phyloP scores from a whole-genome alignment of 345 rosid genomes.

The Hibiscus mutabilis region DNA sequence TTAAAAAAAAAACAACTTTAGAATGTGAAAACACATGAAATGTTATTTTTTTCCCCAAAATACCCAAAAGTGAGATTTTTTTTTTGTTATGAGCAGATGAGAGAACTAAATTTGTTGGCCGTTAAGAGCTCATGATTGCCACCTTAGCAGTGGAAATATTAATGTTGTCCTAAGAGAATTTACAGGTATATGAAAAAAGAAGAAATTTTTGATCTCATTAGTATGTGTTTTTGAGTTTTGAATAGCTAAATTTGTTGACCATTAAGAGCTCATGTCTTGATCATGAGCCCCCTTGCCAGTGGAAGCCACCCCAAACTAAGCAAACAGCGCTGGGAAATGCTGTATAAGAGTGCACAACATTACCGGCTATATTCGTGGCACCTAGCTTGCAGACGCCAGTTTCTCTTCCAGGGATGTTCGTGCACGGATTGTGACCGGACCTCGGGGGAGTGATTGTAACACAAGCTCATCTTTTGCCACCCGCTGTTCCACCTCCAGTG shows the following conservation, averaged over 20 bases:
- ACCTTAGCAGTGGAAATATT: not conserved
- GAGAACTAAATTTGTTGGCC: not conserved
- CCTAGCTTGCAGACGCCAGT: constrained; percentile 15
- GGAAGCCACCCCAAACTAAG: constrained; percentile 11
- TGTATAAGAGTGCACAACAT: constrained; percentile 2
- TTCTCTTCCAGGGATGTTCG: constrained; percentile 14
- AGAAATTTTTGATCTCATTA: not conserved
- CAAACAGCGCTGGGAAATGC: constrained; percentile 4
- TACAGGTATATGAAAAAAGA: not conserved
- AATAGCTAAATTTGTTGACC: not conserved
- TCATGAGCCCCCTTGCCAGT: not conserved
- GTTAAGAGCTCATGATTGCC: constrained; percentile 16
- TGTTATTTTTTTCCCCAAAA: too few species aligned
- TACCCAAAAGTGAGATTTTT: too few species aligned
- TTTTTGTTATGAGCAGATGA: too few species aligned
- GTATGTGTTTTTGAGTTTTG: not conserved
- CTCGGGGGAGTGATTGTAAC: constrained; percentile 15
- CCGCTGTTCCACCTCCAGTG: constrained; percentile 1
- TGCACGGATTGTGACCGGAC: constrained; percentile 16
- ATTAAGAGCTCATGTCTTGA: constrained; percentile 17
- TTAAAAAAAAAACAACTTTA: too few species aligned
- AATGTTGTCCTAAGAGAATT: not conserved
- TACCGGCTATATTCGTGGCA: constrained; percentile 20
- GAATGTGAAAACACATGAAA: too few species aligned
- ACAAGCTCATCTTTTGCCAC: constrained; percentile 1